Evolutionary conservation across 441 rosid genomes (phyloP).

Genomic region (Viola pubescens): DNA sequence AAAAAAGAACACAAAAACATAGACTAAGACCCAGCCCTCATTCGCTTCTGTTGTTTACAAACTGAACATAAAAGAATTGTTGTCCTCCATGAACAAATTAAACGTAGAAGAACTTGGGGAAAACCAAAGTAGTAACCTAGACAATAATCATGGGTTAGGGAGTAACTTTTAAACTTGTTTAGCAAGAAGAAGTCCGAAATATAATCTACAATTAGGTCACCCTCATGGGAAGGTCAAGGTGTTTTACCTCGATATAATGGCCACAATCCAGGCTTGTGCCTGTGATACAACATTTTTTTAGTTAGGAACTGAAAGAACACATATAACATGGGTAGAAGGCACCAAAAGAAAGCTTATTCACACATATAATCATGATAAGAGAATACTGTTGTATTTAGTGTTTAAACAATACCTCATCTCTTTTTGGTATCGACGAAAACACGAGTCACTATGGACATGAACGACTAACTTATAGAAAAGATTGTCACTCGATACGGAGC

Average conservation of each 20-base stretch:
- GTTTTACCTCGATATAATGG: slow-evolving; percentile 94
- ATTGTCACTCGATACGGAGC: slow-evolving; percentile 54
- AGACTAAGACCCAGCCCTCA: too few relatives aligned
- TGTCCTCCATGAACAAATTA: too few relatives aligned
- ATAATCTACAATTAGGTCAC: background rate
- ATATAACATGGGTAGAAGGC: background rate
- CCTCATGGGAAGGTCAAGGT: background rate
- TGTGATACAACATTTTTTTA: slow-evolving; percentile 28
- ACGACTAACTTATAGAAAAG: slow-evolving; percentile 86
- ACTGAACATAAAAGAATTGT: too few relatives aligned
- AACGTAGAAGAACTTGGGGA: too few relatives aligned
- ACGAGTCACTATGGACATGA: slow-evolving; percentile 85
- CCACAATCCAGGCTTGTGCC: slow-evolving; percentile 80
- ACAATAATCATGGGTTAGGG: too few relatives aligned
- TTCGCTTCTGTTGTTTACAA: too few relatives aligned
- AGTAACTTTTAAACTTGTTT: background rate
- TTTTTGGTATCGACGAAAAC: slow-evolving; percentile 81
- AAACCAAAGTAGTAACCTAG: too few relatives aligned
- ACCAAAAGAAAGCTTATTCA: slow-evolving; percentile 2
- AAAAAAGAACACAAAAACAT: too few relatives aligned
- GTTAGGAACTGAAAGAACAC: slow-evolving; percentile 15
- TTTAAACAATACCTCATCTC: slow-evolving; percentile 73
- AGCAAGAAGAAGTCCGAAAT: background rate
- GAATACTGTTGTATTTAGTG: slow-evolving; percentile 5
- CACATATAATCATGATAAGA: slow-evolving; percentile 4